These are phyloP conservation scores for Globisporangium canariense DNA, from an alignment of 352 stramenopile genomes.

Conservation along the genomic window DNA sequence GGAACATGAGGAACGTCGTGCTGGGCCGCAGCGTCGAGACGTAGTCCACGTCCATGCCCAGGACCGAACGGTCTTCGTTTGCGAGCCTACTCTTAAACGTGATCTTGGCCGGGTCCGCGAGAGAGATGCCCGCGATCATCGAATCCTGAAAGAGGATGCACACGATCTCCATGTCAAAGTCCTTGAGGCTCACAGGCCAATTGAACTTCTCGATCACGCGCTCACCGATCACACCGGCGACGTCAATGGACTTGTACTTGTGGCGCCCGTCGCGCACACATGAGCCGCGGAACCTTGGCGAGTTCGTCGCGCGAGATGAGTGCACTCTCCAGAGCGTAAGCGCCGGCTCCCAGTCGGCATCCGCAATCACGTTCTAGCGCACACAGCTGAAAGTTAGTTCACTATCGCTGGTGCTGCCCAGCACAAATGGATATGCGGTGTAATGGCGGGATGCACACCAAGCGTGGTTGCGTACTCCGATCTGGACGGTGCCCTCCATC, in stretches of 20 bases:
- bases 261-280: constrained; percentile 78
- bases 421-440: background rate
- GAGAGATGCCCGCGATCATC: constrained; percentile 60
- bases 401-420: background rate
- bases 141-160: constrained; percentile 72
- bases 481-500: constrained; percentile 45
- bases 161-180: constrained; percentile 74
- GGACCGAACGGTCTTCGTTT: constrained; percentile 55
- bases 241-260: constrained; percentile 60
- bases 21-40: constrained; percentile 74
- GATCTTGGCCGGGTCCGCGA: constrained; percentile 51
- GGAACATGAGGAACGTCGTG: constrained; percentile 73
- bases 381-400: background rate
- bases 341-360: constrained; percentile 49
- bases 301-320: constrained; percentile 17
- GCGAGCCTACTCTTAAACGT: constrained; percentile 69
- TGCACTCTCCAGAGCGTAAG: constrained; percentile 62
- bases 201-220: constrained; percentile 51
- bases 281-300: constrained; percentile 65
- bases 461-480: constrained; percentile 37
- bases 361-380: constrained; percentile 40
- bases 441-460: background rate
- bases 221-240: constrained; percentile 61
- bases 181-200: constrained; percentile 59
- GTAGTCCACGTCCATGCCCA: constrained; percentile 55